Conservation (phyloP, 768 basidiomycete genomes). For the Termitomyces sp. region DNA sequence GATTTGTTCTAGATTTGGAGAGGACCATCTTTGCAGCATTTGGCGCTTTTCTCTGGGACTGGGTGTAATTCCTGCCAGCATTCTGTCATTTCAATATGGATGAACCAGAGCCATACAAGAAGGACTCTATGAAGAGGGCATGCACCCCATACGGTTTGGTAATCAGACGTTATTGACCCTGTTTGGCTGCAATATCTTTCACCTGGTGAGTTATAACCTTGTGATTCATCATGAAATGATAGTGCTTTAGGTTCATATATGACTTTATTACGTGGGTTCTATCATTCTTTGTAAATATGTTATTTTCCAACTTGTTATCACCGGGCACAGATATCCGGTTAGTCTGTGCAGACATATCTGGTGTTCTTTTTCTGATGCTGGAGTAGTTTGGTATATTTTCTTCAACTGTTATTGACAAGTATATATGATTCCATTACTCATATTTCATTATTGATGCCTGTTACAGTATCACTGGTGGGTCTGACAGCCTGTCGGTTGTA, state of each 20-base stretch:
- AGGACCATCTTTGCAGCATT: conserved; percentile 76
- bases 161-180: conserved; percentile 74
- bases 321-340: conserved; percentile 64
- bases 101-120: conserved; percentile 71
- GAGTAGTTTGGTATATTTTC: conserved; percentile 77
- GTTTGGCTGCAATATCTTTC: conserved; percentile 69
- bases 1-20: conserved; percentile 60
- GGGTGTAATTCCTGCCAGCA: conserved; percentile 78
- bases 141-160: conserved; percentile 75
- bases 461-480: conserved; percentile 54
- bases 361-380: neutral
- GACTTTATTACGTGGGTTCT: conserved; percentile 35
- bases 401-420: conserved; percentile 70
- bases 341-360: conserved; percentile 21
- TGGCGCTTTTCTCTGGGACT: conserved; percentile 88
- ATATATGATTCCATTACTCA: conserved; percentile 1
- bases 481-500: conserved; percentile 49
- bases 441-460: neutral
- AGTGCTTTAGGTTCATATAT: neutral
- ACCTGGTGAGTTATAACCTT: conserved; percentile 49
- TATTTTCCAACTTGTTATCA: neutral
- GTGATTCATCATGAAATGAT: neutral
- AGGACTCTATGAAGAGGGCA: conserved; percentile 74
- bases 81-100: conserved; percentile 80
- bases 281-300: too few relatives aligned